A percentile compares a stretch with the other conserved stretches of the same genome.
These are phyloP conservation scores for Trichoderma lentiforme DNA, from an alignment of 2,329 filamentous ascomycete species.

Conservation along the genomic window DNA sequence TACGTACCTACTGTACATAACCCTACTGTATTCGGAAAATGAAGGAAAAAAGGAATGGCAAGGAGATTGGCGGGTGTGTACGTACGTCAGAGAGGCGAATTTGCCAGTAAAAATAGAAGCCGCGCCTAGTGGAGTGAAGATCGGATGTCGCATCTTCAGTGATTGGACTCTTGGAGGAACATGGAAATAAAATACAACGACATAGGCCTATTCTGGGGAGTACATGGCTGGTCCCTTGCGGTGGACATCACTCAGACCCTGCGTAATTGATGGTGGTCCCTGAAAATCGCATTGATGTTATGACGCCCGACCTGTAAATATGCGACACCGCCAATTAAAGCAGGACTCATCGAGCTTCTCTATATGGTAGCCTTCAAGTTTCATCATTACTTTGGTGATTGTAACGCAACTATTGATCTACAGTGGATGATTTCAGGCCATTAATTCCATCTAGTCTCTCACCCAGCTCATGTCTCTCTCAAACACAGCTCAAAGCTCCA, in stretches of 20 bases:
- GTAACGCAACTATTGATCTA: not conserved
- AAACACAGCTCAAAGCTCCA: not conserved
- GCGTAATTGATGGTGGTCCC: not conserved
- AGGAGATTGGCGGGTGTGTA: not conserved
- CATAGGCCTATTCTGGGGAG: not conserved
- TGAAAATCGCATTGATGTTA: constrained; percentile 1
- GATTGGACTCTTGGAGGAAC: not conserved
- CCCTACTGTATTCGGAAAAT: too few species aligned
- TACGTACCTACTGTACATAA: not conserved
- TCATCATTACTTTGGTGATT: not conserved
- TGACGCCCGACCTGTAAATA: not conserved
- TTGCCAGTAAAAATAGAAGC: not conserved
- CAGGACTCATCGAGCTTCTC: not conserved
- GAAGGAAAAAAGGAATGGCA: too few species aligned
- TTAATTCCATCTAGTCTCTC: not conserved
- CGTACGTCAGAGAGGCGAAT: constrained; percentile 4
- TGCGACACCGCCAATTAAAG: not conserved
- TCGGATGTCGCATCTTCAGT: not conserved
- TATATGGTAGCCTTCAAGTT: not conserved
- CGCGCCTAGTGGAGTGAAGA: not conserved
- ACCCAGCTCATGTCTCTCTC: not conserved
- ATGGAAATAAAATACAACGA: not conserved
- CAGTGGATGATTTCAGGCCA: not conserved
- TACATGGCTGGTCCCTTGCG: not conserved
- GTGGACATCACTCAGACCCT: not conserved